Evolutionary conservation across 31 red algal species (phyloP), one percentile per base, ranked within the genome.

Genomic region (Asparagopsis taxiformis): DNA sequence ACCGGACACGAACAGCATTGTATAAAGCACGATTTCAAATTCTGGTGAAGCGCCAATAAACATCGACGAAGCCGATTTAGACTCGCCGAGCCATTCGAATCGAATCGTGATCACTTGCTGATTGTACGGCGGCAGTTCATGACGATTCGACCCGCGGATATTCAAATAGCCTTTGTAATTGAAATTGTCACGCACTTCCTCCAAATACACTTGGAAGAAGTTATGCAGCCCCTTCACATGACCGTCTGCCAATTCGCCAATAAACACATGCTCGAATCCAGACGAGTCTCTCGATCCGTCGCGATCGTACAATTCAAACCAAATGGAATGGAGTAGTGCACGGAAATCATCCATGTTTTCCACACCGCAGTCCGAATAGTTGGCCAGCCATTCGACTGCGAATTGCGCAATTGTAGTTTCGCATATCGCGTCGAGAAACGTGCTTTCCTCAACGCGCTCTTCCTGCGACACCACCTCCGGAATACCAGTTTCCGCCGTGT

Each of bases 221-320:
- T 91, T 91, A 59, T 91, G 87, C 24, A 91, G 55, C 10, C 87
- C 87, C 37, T 69, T 77, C 19, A 91, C 87, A 37, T 82, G 37
- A 55, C 62, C 78, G 21, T 65, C 65, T 46, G 37, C 50, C 24
- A 84, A 36, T 78, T 91, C 87, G 0, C 87, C 87, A 36, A 60
- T 49, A 36, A 91, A 91, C 28, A 68, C 87, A 59, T 91, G 87
- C 59, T 91, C 87, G 59, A 91, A 84, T 0, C 60, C 87, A 13
- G 55, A 74, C 2, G 87, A 91, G 28, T 91, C 87, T 1, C 35
- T 53, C 6, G 17, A 3, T 1, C 49, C 70, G 20, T 84, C 69
- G 17, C 72, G 61, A 15, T 13, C 65, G 31, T 91, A 84, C 38
- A 77, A 36, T 38, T 38, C 38, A 31, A 91, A 91, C 87, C 87